Conservation (phyloP, 768 basidiomycete species). For the Podaxis rugospora region DNA sequence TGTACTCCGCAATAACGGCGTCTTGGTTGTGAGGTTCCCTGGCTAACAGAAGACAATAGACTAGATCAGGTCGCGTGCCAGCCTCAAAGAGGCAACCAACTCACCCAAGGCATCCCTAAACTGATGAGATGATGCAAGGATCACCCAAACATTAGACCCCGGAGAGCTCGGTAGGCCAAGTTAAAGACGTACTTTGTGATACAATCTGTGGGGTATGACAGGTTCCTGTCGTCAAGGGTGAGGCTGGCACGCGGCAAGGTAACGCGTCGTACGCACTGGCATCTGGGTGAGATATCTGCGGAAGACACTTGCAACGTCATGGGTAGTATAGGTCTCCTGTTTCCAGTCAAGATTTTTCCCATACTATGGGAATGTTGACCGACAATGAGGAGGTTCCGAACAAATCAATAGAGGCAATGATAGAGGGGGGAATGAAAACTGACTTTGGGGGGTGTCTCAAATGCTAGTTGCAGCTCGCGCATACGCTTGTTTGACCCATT, state of each 20-base stretch:
- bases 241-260: constrained; percentile 6
- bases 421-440: constrained; percentile 17
- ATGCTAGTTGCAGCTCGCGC: constrained; percentile 89
- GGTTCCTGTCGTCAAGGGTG: constrained; percentile 60
- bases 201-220: constrained; percentile 89
- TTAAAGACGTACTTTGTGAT: constrained; percentile 65
- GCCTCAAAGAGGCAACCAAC: constrained; percentile 16
- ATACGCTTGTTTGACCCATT: constrained; percentile 95
- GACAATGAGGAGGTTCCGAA: constrained; percentile 3
- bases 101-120: constrained; percentile 78
- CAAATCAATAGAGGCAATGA: neutral
- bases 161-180: constrained; percentile 10
- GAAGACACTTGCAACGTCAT: constrained; percentile 97
- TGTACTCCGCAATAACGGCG: constrained; percentile 75
- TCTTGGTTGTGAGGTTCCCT: constrained; percentile 67
- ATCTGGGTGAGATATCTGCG: constrained; percentile 93
- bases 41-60: constrained; percentile 31
- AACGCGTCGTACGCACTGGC: constrained; percentile 61
- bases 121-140: constrained; percentile 30
- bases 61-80: constrained; percentile 1
- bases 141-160: neutral
- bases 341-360: constrained; percentile 94
- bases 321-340: constrained; percentile 79
- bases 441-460: constrained; percentile 87
- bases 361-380: constrained; percentile 47